Conservation (phyloP, 768 basidiomycete species). For the Macrolepiota fuliginosa region DNA sequence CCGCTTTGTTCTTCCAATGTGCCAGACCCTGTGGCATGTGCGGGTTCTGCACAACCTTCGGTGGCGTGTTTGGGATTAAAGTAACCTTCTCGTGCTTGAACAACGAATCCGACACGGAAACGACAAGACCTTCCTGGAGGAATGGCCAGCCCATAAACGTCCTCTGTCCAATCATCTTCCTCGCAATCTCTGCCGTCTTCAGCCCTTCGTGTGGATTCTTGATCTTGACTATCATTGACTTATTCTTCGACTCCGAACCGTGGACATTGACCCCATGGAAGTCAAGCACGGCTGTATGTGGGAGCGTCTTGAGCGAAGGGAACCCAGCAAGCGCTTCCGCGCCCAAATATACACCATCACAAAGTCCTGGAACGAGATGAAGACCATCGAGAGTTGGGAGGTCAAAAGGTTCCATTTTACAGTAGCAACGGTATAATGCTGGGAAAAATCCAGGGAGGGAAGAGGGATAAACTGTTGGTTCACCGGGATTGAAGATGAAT, state of each 20-base stretch:
- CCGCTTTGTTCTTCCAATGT: constrained; percentile 79
- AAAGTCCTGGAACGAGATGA: constrained; percentile 81
- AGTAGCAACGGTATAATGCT: constrained; percentile 74
- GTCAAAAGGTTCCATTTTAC: constrained; percentile 79
- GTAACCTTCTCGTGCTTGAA: constrained; percentile 81
- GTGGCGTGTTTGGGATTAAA: constrained; percentile 46
- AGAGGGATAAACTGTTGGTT: constrained; percentile 77
- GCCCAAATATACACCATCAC: constrained; percentile 87
- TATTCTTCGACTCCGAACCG: constrained; percentile 85
- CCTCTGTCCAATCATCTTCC: constrained; percentile 70
- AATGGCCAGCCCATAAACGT: constrained; percentile 92
- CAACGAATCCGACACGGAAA: constrained; percentile 80
- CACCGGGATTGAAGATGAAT: constrained; percentile 67
- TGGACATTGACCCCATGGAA: constrained; percentile 93
- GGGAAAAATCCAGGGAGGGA: constrained; percentile 97
- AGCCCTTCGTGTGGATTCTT: constrained; percentile 67
- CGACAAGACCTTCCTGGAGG: constrained; percentile 87
- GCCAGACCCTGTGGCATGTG: constrained; percentile 67
- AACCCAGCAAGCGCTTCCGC: constrained; percentile 89
- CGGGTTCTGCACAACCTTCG: constrained; percentile 66
- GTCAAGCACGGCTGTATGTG: constrained; percentile 71
- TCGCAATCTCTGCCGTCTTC: constrained; percentile 73
- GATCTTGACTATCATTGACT: constrained; percentile 90
- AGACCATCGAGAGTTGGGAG: constrained; percentile 86
- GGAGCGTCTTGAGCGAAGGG: constrained; percentile 90